Conservation (phyloP, 345 rosid genomes). For the Gossypium rotundifolium region DNA sequence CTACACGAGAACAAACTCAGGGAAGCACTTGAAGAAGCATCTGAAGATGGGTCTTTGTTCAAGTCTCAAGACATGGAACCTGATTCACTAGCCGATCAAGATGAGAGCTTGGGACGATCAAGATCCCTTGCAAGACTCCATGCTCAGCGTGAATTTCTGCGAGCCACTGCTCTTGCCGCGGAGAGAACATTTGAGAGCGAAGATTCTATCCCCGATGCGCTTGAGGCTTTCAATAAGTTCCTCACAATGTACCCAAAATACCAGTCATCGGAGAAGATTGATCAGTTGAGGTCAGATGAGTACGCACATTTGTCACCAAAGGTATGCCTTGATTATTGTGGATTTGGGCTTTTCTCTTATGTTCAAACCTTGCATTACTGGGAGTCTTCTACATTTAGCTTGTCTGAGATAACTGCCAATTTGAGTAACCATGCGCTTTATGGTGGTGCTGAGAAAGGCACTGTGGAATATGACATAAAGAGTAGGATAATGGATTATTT, state of each 20-base stretch:
- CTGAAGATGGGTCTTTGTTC: conserved; percentile 80
- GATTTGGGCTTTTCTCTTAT: conserved; percentile 91
- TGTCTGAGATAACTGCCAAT: conserved; percentile 92
- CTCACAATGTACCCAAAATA: conserved; percentile 87
- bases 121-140: conserved; percentile 94
- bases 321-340: conserved; percentile 99
- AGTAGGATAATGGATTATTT: conserved; percentile 86
- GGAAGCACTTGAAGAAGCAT: conserved; percentile 95
- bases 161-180: conserved; percentile 85
- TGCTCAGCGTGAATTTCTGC: conserved; percentile 85
- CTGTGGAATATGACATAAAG: conserved; percentile 87
- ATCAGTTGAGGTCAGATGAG: conserved; percentile 68
- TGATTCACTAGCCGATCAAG: conserved; percentile 46
- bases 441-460: conserved; percentile 89
- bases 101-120: conserved; percentile 70
- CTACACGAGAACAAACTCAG: conserved; percentile 78
- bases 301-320: conserved; percentile 75
- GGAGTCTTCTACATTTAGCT: conserved; percentile 96
- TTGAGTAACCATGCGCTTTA: conserved; percentile 89
- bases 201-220: conserved; percentile 58
- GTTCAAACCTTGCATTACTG: conserved; percentile 87
- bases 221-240: conserved; percentile 65
- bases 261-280: conserved; percentile 75
- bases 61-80: conserved; percentile 78
- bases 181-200: conserved; percentile 66